phyloP scores from a whole-genome alignment of 1,284 basidiomycete genomes.

The Xerocomus minutiporus region DNA sequence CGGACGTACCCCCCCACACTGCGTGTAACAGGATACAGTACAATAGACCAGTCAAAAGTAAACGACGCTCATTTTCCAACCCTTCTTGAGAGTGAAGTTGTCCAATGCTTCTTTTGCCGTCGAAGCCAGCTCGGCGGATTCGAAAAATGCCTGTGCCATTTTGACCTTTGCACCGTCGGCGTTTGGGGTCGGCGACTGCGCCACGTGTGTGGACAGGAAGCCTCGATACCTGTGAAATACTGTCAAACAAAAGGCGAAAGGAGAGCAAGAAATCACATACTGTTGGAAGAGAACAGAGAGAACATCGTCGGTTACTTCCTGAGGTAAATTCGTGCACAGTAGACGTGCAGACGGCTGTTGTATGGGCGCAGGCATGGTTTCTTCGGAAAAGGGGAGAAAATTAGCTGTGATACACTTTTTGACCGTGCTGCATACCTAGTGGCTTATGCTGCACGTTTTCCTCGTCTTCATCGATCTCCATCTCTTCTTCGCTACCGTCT shows the following conservation, averaged over 20 bases:
- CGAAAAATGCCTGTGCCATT: slow-evolving; percentile 74
- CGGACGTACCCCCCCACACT: not conserved
- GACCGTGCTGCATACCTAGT: slow-evolving; percentile 40
- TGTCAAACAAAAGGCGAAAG: slow-evolving; percentile 1
- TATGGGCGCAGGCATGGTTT: slow-evolving; percentile 45
- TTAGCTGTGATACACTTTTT: slow-evolving; percentile 15
- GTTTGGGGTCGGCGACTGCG: slow-evolving; percentile 60
- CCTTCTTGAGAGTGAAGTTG: slow-evolving; percentile 76
- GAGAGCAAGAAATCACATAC: slow-evolving; percentile 44
- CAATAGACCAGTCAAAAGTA: slow-evolving; percentile 49
- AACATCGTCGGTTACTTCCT: slow-evolving; percentile 77
- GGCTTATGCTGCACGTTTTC: slow-evolving; percentile 41
- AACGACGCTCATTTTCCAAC: slow-evolving; percentile 74
- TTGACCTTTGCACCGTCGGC: slow-evolving; percentile 59
- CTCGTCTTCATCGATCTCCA: slow-evolving; percentile 82
- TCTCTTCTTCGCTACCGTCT: slow-evolving; percentile 69
- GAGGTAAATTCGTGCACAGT: slow-evolving; percentile 73
- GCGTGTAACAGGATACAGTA: slow-evolving; percentile 6
- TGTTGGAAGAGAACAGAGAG: slow-evolving; percentile 83
- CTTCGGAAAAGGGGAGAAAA: slow-evolving; percentile 34
- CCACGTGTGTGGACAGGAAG: slow-evolving; percentile 65
- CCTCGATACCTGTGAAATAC: slow-evolving; percentile 60
- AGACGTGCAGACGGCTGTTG: slow-evolving; percentile 62
- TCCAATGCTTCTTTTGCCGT: slow-evolving; percentile 75
- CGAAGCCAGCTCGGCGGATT: slow-evolving; percentile 65